phyloP scores from a whole-genome alignment of 768 basidiomycete genomes.

The Tubosaeta sp. region DNA sequence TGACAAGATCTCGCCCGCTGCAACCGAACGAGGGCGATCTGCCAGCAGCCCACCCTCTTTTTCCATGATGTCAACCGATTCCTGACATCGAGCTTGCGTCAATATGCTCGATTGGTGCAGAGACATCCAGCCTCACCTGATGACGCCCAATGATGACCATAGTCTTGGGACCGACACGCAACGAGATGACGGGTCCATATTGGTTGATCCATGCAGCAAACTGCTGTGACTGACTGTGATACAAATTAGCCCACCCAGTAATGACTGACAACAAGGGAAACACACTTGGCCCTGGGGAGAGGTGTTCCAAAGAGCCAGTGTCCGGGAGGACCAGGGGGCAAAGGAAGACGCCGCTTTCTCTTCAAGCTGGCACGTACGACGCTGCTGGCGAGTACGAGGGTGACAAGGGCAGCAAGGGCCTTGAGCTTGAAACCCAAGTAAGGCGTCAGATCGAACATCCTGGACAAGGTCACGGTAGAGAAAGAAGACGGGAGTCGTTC shows the following conservation, averaged over 20 bases:
- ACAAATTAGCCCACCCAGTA: background rate
- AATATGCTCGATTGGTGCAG: background rate
- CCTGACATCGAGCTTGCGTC: slow-evolving; percentile 27
- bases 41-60: slow-evolving; percentile 55
- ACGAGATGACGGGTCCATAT: slow-evolving; percentile 58
- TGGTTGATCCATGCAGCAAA: slow-evolving; percentile 58
- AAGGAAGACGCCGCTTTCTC: slow-evolving; percentile 15
- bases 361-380: slow-evolving; percentile 9
- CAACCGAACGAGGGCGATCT: slow-evolving; percentile 52
- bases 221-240: slow-evolving; percentile 28
- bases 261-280: background rate
- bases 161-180: slow-evolving; percentile 42
- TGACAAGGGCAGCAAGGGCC: slow-evolving; percentile 15
- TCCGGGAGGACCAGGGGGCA: slow-evolving; percentile 30
- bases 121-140: slow-evolving; percentile 24
- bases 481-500: background rate
- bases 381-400: slow-evolving; percentile 12
- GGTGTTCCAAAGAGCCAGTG: slow-evolving; percentile 32
- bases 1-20: slow-evolving; percentile 56
- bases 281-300: slow-evolving; percentile 27
- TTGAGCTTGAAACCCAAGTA: slow-evolving; percentile 11
- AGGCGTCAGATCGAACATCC: slow-evolving; percentile 8
- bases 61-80: slow-evolving; percentile 64
- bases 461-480: background rate
- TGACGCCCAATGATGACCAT: slow-evolving; percentile 35